A percentile compares a stretch with the other conserved stretches of the same genome.
Conservation (phyloP, 2,329 filamentous ascomycete species). For the Pyrenochaeta sp. region DNA sequence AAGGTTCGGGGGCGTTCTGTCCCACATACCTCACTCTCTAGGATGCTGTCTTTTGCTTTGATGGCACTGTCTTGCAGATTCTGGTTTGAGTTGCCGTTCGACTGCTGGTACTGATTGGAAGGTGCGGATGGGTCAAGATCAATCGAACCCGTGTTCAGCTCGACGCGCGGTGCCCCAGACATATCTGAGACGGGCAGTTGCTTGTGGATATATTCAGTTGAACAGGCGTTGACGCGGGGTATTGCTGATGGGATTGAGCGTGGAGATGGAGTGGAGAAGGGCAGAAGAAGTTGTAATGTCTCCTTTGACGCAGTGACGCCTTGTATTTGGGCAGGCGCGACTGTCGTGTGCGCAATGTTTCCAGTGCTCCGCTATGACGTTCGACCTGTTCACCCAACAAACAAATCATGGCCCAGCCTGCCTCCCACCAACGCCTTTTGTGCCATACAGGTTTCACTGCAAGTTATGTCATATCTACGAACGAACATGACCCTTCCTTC, state of each 20-base stretch:
- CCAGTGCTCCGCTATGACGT: conserved; percentile 14
- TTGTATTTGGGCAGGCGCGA: conserved; percentile 11
- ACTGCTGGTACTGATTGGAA: conserved; percentile 28
- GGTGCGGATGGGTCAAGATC: conserved; percentile 40
- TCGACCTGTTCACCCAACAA: conserved; percentile 1
- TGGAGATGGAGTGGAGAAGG: conserved; percentile 2
- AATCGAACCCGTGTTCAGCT: conserved; percentile 35
- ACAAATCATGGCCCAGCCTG: conserved; percentile 14
- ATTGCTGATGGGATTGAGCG: neutral
- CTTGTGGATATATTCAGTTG: neutral
- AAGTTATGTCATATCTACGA: conserved; percentile 22
- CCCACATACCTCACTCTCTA: conserved; percentile 56
- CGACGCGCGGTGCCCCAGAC: conserved; percentile 44
- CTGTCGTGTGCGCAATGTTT: conserved; percentile 30
- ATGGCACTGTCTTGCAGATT: conserved; percentile 33
- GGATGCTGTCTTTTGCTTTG: conserved; percentile 48
- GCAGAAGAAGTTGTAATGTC: conserved; percentile 8
- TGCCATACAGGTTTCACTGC: conserved; percentile 20
- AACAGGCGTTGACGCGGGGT: conserved; percentile 2
- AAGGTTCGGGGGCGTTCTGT: conserved; percentile 35
- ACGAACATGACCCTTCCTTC: neutral
- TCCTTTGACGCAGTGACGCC: conserved; percentile 8
- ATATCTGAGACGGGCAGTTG: conserved; percentile 21
- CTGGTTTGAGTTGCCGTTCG: conserved; percentile 32
- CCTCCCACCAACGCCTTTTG: conserved; percentile 6